Base-by-base conservation (phyloP, 352 stramenopile genomes). In the Phytophthora colocasiae region DNA sequence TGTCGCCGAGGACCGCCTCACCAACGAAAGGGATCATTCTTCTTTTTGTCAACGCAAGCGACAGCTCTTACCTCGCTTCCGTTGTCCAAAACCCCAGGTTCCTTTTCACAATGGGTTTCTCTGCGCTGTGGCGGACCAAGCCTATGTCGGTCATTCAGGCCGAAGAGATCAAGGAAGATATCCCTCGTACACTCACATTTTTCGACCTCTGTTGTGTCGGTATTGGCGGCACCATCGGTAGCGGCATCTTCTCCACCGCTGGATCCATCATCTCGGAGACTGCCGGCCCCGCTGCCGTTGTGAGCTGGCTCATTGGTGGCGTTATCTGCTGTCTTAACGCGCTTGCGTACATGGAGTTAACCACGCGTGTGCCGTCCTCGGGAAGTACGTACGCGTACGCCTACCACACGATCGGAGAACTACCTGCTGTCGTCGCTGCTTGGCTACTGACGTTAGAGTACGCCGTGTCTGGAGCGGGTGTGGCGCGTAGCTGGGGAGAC, bases 381-480 rank as follows among this genome's bases (percentile, higher is more conserved):
- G 93, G 93, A 11, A 93, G 77, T 43, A 97, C 87, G 9, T 98
- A 98, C 73, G 83, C 89, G 1, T 98, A 97, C 69, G 73, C 90
- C 7, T 98, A 96, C 69, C 83, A 97, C 52, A 80, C 89, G 3
- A 83, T 98, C 45, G 93, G 93, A 31, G 94, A 98, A 66, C 71
- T 98, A 27, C 83, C 90, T 19, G 94, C 94, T 17, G 88, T 97
- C 31, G 63, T 98, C 24, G 88, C 89, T 1, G 91, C 78, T 15
- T 91, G 83, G 59, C 64, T 91, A 40, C 58, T 98, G 48, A 97
- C 89, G 26, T 73, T 98, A 17, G 93, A 98, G 77, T 98, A 97
- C 75, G 81, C 89, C 22, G 69, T 97, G 14, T 92, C 85, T 4
- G 90, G 85, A 27, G 83, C 89, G n/a, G 95, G 93, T 14, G 90